Conservation (phyloP, 345 rosid species). For the Syzygium jambos region DNA sequence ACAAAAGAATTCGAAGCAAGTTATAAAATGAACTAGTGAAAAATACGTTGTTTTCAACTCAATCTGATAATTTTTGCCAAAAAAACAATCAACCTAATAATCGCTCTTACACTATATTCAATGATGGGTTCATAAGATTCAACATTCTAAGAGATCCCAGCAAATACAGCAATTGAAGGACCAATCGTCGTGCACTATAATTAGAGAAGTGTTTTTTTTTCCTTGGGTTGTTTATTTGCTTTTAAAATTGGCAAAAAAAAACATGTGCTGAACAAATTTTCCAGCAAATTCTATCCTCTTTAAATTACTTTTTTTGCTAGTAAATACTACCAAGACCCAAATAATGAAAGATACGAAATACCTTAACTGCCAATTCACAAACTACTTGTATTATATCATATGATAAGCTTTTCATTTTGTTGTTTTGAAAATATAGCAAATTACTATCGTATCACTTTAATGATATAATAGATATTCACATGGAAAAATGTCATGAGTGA, state of each 20-base stretch:
- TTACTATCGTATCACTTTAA: background rate
- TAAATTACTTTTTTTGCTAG: background rate
- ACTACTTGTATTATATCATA: background rate
- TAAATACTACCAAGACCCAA: background rate
- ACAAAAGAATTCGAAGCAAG: background rate
- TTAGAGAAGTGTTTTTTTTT: background rate
- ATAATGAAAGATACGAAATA: background rate
- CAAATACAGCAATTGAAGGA: background rate
- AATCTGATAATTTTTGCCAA: background rate
- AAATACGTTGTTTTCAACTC: background rate
- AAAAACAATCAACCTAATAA: background rate
- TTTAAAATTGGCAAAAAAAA: background rate
- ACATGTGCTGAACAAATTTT: background rate
- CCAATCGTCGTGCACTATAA: background rate
- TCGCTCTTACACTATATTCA: background rate
- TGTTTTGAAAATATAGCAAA: background rate
- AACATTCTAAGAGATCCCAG: background rate
- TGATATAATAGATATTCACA: background rate
- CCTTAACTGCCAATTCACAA: no score
- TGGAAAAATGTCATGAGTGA: background rate
- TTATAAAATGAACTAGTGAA: background rate
- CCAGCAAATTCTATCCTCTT: background rate
- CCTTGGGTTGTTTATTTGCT: background rate
- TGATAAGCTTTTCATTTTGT: background rate
- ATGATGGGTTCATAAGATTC: background rate